Conservation (phyloP, 2,329 filamentous ascomycete genomes). For the Endothia cerciana region DNA sequence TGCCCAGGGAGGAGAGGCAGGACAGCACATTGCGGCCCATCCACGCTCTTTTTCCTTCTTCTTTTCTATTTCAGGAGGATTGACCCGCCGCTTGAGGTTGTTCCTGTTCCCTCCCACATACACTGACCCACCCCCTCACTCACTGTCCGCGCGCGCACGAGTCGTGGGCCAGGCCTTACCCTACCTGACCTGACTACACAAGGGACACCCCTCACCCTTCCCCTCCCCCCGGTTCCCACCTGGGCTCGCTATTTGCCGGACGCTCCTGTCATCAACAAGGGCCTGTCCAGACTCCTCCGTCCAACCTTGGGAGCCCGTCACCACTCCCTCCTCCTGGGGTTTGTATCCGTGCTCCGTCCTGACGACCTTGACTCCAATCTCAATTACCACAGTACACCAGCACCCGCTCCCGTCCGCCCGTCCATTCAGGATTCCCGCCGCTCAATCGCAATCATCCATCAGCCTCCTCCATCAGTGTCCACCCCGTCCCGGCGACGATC, state of each 20-base stretch:
- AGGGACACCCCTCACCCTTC: not conserved
- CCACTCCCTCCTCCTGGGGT: not conserved
- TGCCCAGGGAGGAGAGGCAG: not conserved
- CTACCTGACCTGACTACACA: not conserved
- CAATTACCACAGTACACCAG: conserved; percentile 12
- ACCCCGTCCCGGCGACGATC: conserved; percentile 5
- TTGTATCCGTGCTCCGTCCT: conserved; percentile 1
- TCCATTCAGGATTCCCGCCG: not conserved
- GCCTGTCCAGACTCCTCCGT: conserved; percentile 2
- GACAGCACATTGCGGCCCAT: not conserved
- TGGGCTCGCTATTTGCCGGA: conserved; percentile 3
- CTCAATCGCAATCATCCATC: not conserved
- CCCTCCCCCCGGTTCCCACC: not conserved
- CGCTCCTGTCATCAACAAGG: not conserved
- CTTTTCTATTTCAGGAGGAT: not conserved
- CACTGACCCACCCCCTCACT: not conserved
- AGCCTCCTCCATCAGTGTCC: not conserved
- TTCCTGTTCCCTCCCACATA: not conserved
- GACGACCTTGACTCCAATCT: not conserved
- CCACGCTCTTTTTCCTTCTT: not conserved
- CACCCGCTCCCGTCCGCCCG: not conserved
- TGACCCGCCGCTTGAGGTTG: not conserved
- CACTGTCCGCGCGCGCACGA: not conserved
- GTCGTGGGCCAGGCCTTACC: not conserved
- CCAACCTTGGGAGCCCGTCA: not conserved